Evolutionary conservation across 83 land plant species (phyloP).

Genomic region (Diphasiastrum complanatum): DNA sequence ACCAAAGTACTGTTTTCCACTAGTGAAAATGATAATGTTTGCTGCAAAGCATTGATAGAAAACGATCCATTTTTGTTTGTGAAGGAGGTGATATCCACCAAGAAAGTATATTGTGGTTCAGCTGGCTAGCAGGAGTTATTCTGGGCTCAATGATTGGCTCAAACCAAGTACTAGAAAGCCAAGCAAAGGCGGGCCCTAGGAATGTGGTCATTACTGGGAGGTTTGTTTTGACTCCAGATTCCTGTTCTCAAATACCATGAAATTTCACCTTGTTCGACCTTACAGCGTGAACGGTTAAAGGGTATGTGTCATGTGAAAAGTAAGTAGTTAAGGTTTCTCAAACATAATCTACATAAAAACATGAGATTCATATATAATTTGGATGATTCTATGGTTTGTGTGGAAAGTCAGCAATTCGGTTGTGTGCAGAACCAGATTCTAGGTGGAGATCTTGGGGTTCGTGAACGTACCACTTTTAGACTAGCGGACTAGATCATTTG

Average conservation of each 20-base stretch:
- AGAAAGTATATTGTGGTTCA: conserved; percentile 68
- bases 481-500: too few relatives aligned
- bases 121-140: conserved; percentile 90
- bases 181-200: conserved; percentile 72
- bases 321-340: too few relatives aligned
- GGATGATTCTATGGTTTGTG: conserved; percentile 3
- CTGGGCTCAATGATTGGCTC: conserved; percentile 92
- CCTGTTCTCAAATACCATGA: neutral
- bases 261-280: neutral
- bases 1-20: neutral
- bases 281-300: neutral
- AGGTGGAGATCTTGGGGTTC: too few relatives aligned
- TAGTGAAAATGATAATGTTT: conserved; percentile 1
- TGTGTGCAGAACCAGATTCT: too few relatives aligned
- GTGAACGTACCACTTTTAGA: too few relatives aligned
- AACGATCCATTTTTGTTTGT: too few relatives aligned
- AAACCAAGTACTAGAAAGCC: conserved; percentile 73
- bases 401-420: too few relatives aligned
- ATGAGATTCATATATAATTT: neutral
- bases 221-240: conserved; percentile 42
- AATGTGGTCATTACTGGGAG: conserved; percentile 98
- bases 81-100: conserved; percentile 74
- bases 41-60: neutral
- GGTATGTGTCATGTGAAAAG: neutral
- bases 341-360: too few relatives aligned